These are phyloP conservation scores for Mrakia blollopis DNA, from an alignment of 768 basidiomycete genomes.

Conservation along the genomic window DNA sequence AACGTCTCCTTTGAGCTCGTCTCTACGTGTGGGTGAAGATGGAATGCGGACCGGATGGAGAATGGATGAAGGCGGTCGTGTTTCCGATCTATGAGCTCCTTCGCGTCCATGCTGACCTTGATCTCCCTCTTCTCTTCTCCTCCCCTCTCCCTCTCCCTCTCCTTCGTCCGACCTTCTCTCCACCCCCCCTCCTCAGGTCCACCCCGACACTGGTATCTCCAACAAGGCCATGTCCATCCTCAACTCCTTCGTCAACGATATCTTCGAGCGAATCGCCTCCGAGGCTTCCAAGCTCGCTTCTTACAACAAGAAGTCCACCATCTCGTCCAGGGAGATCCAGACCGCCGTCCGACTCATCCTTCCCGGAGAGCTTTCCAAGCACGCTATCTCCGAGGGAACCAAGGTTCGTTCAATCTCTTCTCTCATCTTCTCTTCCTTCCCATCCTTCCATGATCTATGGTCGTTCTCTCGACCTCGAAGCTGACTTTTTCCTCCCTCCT, in stretches of 20 bases:
- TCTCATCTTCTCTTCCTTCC: neutral
- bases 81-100: too few species aligned
- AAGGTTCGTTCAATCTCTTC: neutral
- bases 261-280: slow-evolving; percentile 86
- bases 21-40: too few species aligned
- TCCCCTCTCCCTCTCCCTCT: too few species aligned
- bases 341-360: slow-evolving; percentile 95
- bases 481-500: neutral
- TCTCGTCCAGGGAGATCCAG: slow-evolving; percentile 97
- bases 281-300: slow-evolving; percentile 92
- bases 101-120: too few species aligned
- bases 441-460: too few species aligned
- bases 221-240: slow-evolving; percentile 98
- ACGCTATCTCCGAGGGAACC: too few species aligned
- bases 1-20: neutral
- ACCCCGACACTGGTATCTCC: slow-evolving; percentile 32
- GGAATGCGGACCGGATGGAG: too few species aligned
- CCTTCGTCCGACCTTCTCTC: too few species aligned
- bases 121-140: too few species aligned
- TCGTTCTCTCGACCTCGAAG: neutral
- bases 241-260: slow-evolving; percentile 94
- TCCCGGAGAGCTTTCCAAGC: slow-evolving; percentile 86
- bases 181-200: neutral
- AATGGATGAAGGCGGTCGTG: too few species aligned
- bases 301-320: slow-evolving; percentile 98